Conservation (phyloP, 805 yeast genomes). For the Teunomyces lycoperdinae region DNA sequence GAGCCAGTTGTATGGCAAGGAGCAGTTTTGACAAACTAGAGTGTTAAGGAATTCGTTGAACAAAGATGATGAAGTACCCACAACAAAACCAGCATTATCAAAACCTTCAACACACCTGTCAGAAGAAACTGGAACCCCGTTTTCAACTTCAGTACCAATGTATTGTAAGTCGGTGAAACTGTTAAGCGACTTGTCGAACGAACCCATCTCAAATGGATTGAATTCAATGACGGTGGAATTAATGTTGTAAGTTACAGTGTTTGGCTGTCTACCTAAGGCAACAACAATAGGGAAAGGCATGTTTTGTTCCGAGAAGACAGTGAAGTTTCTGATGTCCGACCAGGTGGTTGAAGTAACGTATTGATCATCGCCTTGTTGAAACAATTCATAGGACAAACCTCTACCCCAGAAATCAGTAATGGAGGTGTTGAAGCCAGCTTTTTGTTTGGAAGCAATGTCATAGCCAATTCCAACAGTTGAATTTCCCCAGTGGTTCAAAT, state of each 20-base stretch:
- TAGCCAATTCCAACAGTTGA: slow-evolving; percentile 43
- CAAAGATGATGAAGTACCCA: slow-evolving; percentile 40
- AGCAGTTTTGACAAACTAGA: slow-evolving; percentile 33
- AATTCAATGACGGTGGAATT: slow-evolving; percentile 41
- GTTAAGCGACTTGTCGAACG: slow-evolving; percentile 38
- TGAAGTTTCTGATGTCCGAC: slow-evolving; percentile 30
- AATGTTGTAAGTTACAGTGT: slow-evolving; percentile 24
- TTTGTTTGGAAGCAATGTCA: slow-evolving; percentile 43
- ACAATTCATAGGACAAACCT: slow-evolving; percentile 68
- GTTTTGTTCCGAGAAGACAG: slow-evolving; percentile 30
- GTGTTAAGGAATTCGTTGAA: slow-evolving; percentile 36
- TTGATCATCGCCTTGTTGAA: slow-evolving; percentile 22
- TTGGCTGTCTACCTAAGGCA: slow-evolving; percentile 36
- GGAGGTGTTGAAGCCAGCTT: slow-evolving; percentile 66
- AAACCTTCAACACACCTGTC: slow-evolving; percentile 31
- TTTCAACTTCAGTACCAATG: slow-evolving; percentile 31
- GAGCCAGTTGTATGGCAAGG: slow-evolving; percentile 10
- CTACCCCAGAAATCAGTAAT: slow-evolving; percentile 82
- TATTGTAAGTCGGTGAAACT: slow-evolving; percentile 37
- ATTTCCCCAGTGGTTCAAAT: slow-evolving; percentile 28
- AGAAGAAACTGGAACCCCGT: slow-evolving; percentile 25
- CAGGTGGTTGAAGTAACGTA: slow-evolving; percentile 26
- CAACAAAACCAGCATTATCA: slow-evolving; percentile 39
- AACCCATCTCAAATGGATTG: slow-evolving; percentile 43
- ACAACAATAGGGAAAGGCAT: slow-evolving; percentile 42